Base-by-base conservation (phyloP, 1,284 basidiomycete genomes). In the Naganishia sp. region DNA sequence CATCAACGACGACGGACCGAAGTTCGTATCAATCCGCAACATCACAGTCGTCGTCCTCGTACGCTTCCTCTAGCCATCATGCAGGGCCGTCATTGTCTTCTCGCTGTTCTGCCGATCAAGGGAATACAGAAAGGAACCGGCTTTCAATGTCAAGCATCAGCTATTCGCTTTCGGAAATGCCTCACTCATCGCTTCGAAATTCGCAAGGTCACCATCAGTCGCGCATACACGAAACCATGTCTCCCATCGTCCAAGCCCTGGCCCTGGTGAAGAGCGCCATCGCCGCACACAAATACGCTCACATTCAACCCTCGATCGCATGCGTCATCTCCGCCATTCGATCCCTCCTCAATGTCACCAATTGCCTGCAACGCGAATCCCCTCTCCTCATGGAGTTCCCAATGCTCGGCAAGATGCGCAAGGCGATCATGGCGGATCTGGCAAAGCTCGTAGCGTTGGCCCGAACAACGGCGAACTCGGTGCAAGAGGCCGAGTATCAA, bases 291-390 rank as follows among this genome's bases (percentile, higher is more conserved):
- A 86, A 90, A 36, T 80, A 71, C 60, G 52, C 72, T 16, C 79
- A 80, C 67, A 76, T 79, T 59, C 81, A 82, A 63, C 83, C 83
- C 0, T 80, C 82, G 2, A 83, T 83, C 1, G 83, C 83, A 15
- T 94, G 89, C 75, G 90, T 98, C 71, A 95, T 99, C 72, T 94
- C 92, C 3, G 92, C 92, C 63, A 92, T 99, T 45, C 89, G 95
- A n/a, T 86, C 88, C 28, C 88, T 95, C 18, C 84, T 99, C 48
- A 86, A 88, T 31, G 86, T 89, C 11, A 89, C 92, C 15, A 90
- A 90, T 69, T 96, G 93, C 70, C 83, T 97, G 31, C 87, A 87
- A 43, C 89, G 92, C 66, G 91, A 95, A 69, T 89, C 92, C 0
- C 82, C 84, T 0, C 80, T 90, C 15, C 84, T 98, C 39, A 84